Base-by-base conservation (phyloP, 2,329 filamentous ascomycete species). In the Pseudodiploospora longispora region DNA sequence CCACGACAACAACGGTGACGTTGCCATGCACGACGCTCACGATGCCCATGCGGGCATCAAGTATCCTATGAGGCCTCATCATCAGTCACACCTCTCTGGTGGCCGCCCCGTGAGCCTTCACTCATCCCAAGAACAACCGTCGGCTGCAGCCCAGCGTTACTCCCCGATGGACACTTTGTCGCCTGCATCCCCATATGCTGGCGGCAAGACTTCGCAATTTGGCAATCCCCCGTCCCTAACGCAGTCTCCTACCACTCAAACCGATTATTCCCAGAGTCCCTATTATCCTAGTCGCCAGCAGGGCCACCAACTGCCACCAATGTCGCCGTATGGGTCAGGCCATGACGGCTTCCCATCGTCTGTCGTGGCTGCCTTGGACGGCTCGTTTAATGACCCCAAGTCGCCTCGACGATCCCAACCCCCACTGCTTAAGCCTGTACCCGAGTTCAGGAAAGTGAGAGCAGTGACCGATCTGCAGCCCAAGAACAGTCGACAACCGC, bases 161-260 rank as follows among this genome's bases (percentile, higher is more conserved):
- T 97, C 91, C 38, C 93, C 91, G 51, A 96, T 96, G 90, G 91
- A 95, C 63, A 78, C 81, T 10, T 71, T 94, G 49, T 88, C 89
- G 48, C 87, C 89, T 35, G 80, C 83, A 31, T 84, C 86, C 44
- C 82, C 88, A 31, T 94, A 94, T 67, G 76, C 79, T 38, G 60
- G 75, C 69, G 68, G 85, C 71, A 62, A 78, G 72, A 74, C 76
- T 51, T 58, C 65, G 60, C 69, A 84, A 70, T 71, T 73, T 63
- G 55, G 70, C 54, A 64, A 69, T 61, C 65, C 75, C 53, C 64
- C 75, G 55, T 60, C 69, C 55, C 72, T 77, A 53, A 80, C 87
- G 49, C 85, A 90, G 61, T 96, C 90, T 50, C 91, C 91, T 35
- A 85, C 82, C 36, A 78, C 86, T 53, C 74, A 77, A 48, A 74